These are phyloP conservation scores for Apiospora rasikravindrae DNA, from an alignment of 2,329 filamentous ascomycete species.

Conservation along the genomic window DNA sequence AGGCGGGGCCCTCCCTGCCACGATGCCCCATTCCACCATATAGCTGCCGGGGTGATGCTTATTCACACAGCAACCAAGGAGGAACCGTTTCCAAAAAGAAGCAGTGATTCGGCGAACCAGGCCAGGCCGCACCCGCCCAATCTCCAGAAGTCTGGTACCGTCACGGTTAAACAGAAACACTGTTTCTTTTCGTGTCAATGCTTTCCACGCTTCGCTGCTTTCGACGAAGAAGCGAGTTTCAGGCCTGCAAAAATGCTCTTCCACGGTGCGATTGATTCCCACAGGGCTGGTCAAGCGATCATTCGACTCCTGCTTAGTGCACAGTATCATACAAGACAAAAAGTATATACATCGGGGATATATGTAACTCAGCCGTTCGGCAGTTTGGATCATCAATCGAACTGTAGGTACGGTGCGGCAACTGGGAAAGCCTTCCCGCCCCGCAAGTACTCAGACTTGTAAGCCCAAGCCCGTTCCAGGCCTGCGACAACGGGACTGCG, in stretches of 20 bases:
- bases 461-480: conserved; percentile 10
- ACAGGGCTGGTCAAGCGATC: conserved; percentile 4
- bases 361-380: conserved; percentile 10
- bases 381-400: background rate
- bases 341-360: conserved; percentile 15
- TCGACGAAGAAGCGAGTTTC: conserved; percentile 15
- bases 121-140: background rate
- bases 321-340: background rate
- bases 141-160: conserved; percentile 13
- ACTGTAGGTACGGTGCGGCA: conserved; percentile 16
- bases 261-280: conserved; percentile 5
- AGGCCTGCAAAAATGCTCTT: conserved; percentile 1
- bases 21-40: conserved; percentile 3
- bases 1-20: background rate
- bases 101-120: conserved; percentile 10
- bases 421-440: background rate
- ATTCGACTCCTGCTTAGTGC: conserved; percentile 4
- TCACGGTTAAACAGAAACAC: conserved; percentile 14
- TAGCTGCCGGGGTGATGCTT: conserved; percentile 12
- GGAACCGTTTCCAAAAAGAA: background rate
- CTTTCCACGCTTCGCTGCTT: conserved; percentile 5
- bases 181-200: conserved; percentile 12
- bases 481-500: conserved; percentile 16
- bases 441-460: background rate
- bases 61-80: conserved; percentile 17